phyloP scores from a whole-genome alignment of 345 rosid genomes.

The Eucalyptus tenuipes region DNA sequence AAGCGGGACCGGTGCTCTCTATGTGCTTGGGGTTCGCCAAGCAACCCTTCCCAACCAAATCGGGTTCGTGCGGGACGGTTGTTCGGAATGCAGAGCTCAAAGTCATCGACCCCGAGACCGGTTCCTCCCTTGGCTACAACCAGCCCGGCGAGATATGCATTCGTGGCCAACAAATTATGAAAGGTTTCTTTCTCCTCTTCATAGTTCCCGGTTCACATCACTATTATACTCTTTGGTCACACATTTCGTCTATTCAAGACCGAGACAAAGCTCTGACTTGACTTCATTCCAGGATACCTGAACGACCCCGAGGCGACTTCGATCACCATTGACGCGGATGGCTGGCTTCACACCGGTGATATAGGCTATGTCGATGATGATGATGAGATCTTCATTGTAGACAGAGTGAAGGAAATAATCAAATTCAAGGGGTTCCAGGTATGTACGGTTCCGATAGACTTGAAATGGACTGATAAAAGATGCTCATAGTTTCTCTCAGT shows the following conservation, averaged over 20 bases:
- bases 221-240: background rate
- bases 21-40: conserved; percentile 84
- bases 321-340: conserved; percentile 57
- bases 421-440: conserved; percentile 93
- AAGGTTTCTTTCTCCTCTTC: conserved; percentile 26
- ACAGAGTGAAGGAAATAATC: conserved; percentile 81
- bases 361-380: conserved; percentile 83
- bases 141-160: conserved; percentile 93
- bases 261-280: background rate
- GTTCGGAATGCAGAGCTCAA: conserved; percentile 88
- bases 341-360: conserved; percentile 95
- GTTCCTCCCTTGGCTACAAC: conserved; percentile 49
- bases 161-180: conserved; percentile 86
- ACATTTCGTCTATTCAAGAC: background rate
- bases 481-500: background rate
- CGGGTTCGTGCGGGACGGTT: conserved; percentile 91
- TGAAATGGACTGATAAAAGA: background rate
- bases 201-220: background rate
- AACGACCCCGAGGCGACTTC: conserved; percentile 61
- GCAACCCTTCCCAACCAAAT: conserved; percentile 74
- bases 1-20: conserved; percentile 90
- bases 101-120: conserved; percentile 72
- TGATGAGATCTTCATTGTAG: conserved; percentile 73
- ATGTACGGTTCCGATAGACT: background rate
- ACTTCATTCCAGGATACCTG: conserved; percentile 37